Conservation (phyloP, 2,329 filamentous ascomycete species). For the Phialophora verrucosa region DNA sequence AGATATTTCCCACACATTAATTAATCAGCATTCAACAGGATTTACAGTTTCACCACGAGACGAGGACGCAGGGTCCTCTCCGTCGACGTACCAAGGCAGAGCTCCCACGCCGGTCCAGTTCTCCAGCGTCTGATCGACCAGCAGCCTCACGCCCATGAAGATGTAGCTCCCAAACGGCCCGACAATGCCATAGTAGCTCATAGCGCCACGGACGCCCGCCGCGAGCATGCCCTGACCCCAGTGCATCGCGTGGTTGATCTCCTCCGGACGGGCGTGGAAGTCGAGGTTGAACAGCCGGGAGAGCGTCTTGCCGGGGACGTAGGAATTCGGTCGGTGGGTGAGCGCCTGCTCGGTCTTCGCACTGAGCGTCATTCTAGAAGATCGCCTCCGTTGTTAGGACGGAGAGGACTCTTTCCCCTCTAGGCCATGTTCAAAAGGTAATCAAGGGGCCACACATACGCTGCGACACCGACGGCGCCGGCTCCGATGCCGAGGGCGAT, state of each 20-base stretch:
- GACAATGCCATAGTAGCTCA: neutral
- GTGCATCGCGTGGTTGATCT: neutral
- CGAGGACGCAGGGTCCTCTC: neutral
- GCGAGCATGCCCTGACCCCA: neutral
- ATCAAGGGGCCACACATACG: constrained; percentile 10
- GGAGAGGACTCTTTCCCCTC: neutral
- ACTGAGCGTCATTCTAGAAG: neutral
- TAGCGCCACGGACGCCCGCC: neutral
- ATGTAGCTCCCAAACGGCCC: neutral
- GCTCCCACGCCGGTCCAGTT: neutral
- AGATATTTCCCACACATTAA: neutral
- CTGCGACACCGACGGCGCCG: constrained; percentile 24
- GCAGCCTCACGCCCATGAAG: neutral
- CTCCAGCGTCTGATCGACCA: neutral
- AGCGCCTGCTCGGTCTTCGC: neutral
- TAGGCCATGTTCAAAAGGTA: no score
- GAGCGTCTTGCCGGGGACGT: neutral
- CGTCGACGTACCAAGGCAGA: neutral
- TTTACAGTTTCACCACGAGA: neutral
- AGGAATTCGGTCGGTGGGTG: neutral
- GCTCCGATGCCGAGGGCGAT: constrained; percentile 29
- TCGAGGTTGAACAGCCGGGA: neutral
- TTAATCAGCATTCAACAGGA: neutral
- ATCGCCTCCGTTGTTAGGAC: neutral
- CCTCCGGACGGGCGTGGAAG: neutral